Evolutionary conservation across 1,139 yeast species (phyloP), one percentile per base, ranked within the genome.

Genomic region (Scheffersomyces quercinus): DNA sequence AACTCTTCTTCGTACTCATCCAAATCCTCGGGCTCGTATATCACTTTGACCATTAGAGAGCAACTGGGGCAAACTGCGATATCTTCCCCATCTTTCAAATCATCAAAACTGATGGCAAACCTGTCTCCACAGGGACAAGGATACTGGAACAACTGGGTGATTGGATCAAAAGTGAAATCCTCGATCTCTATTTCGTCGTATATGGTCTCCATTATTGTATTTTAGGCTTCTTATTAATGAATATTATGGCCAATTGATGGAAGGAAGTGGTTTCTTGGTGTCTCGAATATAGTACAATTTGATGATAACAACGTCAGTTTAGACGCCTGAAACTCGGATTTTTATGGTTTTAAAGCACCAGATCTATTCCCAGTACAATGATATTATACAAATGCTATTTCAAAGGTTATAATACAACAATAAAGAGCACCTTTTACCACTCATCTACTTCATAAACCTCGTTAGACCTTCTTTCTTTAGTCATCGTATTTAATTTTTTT

Each of bases 121-220:
- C 83, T 75, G 65, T 95, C 99, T 28, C 99, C 99, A 66, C 99
- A 93, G 0, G 99, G 99, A 72, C 99, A 93, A 4, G 99, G 99
- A 57, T 91, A 93, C 47, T 89, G 87, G 66, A 91, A 89, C 36
- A 89, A 68, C 64, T 85, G 90, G 10, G 88, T 82, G 28, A 73
- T 73, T 3, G 93, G 82, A 63, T 93, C 97, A 64, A 81, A 93
- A 5, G 91, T 85, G 82, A 93, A 90, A 64, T 93, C 99, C 66
- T 93, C 99, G 43, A 95, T 93, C 72, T 93, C 99, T 47, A 93
- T 84, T 63, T 93, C 96, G 64, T 93, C 99, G 67, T 93, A 93
- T 30, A 88, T 79, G 14, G 85, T 72, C 76, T 74, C 80, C 76
- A 74, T 73, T 35, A n/a, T 37, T 37, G 16, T 20, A 6, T 20